Evolutionary conservation across 2,329 filamentous ascomycete species (phyloP), one percentile per base, ranked within the genome.

Genomic region (Phyllosticta citriasiana): DNA sequence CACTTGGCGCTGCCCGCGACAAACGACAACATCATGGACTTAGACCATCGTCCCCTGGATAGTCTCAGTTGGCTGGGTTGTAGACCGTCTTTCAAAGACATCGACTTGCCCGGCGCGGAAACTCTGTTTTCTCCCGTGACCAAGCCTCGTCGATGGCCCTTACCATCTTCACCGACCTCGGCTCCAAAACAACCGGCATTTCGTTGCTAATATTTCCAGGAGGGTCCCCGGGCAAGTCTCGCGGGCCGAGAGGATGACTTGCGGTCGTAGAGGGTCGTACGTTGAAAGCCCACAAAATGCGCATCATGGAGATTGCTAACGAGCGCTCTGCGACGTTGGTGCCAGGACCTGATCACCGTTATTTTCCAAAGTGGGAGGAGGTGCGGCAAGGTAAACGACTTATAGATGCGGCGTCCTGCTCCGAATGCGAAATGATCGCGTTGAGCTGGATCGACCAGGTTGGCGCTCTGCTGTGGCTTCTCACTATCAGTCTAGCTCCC

Each of bases 371-470:
- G 16, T 8, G 19, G 35, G n/a, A 5, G 6, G 2, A n/a, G 35
- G 5, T 4, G 5, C 4, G 33, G n/a, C 12, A 57, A 22, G 5
- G n/a, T 22, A 19, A 24, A 40, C 9, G 9, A 57, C 50, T n/a
- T 33, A 60, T 61, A 64, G 5, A 66, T 63, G 53, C 63, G 63
- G 1, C 64, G 55, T n/a, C 63, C 61, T 4, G 64, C 63, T 14
- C 63, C 63, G 53, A 65, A 67, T 53, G 62, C 62, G 55, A 57
- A 65, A 59, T 66, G 63, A 40, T 67, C 65, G n/a, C 68, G 67
- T 22, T 67, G 63, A 0, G 64, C 55, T 0, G 65, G 30, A 40
- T 70, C 65, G 24, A 61, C 14, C 8, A 64, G 58, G 26, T 64
- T 64, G 8, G 63, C 60, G 26, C 55, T 57, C 33, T 57, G 55